Conservation (phyloP, 2,329 filamentous ascomycete genomes). For the Stachybotrys chlorohalonatus region DNA sequence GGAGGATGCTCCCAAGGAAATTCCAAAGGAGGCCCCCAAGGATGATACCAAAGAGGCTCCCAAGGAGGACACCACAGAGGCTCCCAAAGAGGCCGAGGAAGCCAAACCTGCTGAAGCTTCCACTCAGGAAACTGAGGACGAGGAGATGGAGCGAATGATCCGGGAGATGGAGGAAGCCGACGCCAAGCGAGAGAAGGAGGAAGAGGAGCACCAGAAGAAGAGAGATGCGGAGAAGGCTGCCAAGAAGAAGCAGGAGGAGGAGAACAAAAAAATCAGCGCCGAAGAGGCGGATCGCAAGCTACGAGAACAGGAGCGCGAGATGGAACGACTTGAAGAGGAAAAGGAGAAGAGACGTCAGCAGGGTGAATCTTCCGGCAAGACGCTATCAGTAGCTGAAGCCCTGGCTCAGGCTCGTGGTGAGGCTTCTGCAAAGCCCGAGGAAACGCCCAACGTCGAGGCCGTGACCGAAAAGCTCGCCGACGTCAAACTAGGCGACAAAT, state of each 20-base stretch:
- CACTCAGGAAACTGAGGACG: conserved; percentile 34
- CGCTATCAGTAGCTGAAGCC: conserved; percentile 41
- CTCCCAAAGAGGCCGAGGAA: conserved; percentile 16
- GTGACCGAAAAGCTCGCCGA: conserved; percentile 41
- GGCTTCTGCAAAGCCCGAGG: conserved; percentile 26
- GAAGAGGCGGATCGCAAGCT: conserved; percentile 57
- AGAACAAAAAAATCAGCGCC: conserved; percentile 31
- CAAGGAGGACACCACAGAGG: conserved; percentile 7
- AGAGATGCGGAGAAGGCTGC: conserved; percentile 33
- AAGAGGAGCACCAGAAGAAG: conserved; percentile 38
- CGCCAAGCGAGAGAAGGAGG: conserved; percentile 37
- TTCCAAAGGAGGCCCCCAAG: conserved; percentile 17
- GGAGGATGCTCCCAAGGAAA: conserved; percentile 12
- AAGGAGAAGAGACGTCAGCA: conserved; percentile 47
- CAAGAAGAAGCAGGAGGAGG: conserved; percentile 42
- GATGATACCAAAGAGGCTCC: conserved; percentile 16
- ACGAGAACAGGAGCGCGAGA: conserved; percentile 63
- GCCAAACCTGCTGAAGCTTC: conserved; percentile 17
- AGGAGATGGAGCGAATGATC: conserved; percentile 51
- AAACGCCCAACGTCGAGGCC: conserved; percentile 26
- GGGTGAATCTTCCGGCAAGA: conserved; percentile 39
- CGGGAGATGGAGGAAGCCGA: conserved; percentile 53
- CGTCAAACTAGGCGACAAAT: conserved; percentile 38
- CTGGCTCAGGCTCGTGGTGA: conserved; percentile 26
- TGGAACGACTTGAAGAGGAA: conserved; percentile 65